Percentiles rank a stretch among this genome's conserved stretches.
Conservation (phyloP, 108 stramenopile species). For the Craspedostauros australis region DNA sequence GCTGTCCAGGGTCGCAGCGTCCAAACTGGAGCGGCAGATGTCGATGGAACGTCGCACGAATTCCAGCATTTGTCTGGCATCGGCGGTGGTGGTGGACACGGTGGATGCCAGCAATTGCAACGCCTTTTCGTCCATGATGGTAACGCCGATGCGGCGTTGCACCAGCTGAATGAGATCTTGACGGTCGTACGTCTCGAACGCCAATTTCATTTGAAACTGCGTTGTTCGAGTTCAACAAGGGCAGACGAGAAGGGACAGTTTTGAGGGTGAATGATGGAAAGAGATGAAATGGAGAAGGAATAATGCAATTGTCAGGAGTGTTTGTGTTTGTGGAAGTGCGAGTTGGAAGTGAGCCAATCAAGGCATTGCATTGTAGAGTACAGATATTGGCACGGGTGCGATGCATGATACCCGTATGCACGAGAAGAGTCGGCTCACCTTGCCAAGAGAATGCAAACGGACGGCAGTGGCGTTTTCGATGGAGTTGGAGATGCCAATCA, state of each 20-base stretch:
- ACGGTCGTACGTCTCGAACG: conserved; percentile 48
- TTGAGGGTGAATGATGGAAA: background rate
- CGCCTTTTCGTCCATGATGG: conserved; percentile 49
- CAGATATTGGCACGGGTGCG: too few species aligned
- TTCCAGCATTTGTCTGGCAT: conserved; percentile 58
- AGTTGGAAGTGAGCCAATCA: too few species aligned
- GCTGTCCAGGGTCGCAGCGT: conserved; percentile 2
- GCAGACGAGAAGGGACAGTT: background rate
- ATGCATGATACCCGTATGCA: too few species aligned
- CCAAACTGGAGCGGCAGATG: conserved; percentile 8
- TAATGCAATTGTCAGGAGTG: background rate
- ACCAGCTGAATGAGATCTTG: conserved; percentile 45
- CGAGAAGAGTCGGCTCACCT: conserved; percentile 42
- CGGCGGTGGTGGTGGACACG: conserved; percentile 49
- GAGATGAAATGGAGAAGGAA: background rate
- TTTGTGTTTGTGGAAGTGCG: too few species aligned
- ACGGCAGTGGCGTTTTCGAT: conserved; percentile 36
- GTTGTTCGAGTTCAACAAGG: too few species aligned
- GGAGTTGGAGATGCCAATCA: conserved; percentile 81
- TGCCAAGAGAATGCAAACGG: conserved; percentile 38
- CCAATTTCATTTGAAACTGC: too few species aligned
- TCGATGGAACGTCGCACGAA: conserved; percentile 35
- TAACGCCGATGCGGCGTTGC: conserved; percentile 42
- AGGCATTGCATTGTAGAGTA: too few species aligned
- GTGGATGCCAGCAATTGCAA: conserved; percentile 45